Base-by-base conservation (phyloP, 345 rosid species). In the Salix koriyanagi region DNA sequence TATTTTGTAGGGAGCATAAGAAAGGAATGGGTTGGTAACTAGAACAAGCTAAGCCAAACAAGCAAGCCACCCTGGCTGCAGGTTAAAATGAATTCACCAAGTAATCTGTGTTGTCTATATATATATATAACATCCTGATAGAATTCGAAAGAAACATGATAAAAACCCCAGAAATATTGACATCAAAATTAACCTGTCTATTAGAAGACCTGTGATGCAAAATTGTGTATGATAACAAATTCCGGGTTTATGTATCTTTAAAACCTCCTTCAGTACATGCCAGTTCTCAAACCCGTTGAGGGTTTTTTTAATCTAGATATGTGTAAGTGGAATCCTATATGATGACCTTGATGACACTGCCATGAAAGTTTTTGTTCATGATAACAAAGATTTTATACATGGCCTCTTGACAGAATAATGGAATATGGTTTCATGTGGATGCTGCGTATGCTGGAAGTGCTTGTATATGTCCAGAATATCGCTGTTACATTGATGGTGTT, bases 391-490 rank as follows among this genome's bases (percentile, higher is more conserved):
- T 36, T 75, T 5, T 41, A 62, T 79, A 48, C 46, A 36, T 75
- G 66, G 69, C n/a, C 69, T 75, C 72, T 71, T 71, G 73, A 78
- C 87, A 94, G 97, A 85, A 79, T 66, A 81, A 90, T 73, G 91
- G 76, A 75, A 81, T 94, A 69, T 92, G 97, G 97, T 87, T 92
- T 83, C 98, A 92, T 69, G 87, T 91, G 78, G 98, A 92, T 86
- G 95, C 97, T 73, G 97, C 97, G 5, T 92, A 94, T 69, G 97
- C 98, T 72, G 98, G 95, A 87, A 92, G 95, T 82, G 94, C 97
- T 30, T 94, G 98, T 70, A 81, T 94, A 75, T 92, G 97, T 88
- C 94, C 97, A 9, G 97, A 94, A 86, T 91, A 77, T 79, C 87
- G 97, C 9, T 84, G 84, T 4, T 88, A 91, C 82, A 87, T 92